Conservation (phyloP, 257 asterid species). For the Solanum appendiculatum region DNA sequence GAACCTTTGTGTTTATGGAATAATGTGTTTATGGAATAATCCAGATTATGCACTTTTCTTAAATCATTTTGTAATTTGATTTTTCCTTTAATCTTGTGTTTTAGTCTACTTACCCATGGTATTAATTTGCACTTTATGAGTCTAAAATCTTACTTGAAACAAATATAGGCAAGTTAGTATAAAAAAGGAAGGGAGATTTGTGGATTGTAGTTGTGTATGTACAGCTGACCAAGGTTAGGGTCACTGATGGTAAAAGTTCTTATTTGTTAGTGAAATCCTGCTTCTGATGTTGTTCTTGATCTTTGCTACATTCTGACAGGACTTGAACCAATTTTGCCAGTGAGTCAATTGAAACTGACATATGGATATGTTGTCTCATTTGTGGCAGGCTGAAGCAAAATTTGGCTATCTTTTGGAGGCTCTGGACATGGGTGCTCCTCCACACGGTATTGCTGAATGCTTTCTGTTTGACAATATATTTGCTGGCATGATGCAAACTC, state of each 20-base stretch:
- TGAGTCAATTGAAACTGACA: not conserved
- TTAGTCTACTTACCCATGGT: not conserved
- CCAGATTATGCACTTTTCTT: not conserved
- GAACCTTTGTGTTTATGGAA: not conserved
- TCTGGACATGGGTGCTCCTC: conserved; percentile 98
- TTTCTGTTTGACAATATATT: not conserved
- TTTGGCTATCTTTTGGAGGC: conserved; percentile 98
- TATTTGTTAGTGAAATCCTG: not conserved
- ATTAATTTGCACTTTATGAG: not conserved
- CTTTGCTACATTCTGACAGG: not conserved
- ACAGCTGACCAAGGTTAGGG: not conserved
- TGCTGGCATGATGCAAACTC: not conserved
- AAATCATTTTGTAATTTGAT: not conserved
- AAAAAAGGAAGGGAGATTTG: not conserved
- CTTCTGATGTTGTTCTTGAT: not conserved
- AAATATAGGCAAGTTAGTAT: not conserved
- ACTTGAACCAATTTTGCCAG: not conserved
- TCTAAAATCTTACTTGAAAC: not conserved
- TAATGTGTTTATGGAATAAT: not conserved
- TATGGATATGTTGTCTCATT: not conserved
- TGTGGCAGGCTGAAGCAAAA: conserved; percentile 75
- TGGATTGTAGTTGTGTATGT: not conserved
- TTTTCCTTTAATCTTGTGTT: not conserved
- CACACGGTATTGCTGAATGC: conserved; percentile 56
- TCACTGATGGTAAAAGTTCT: not conserved